Evolutionary conservation across 2,329 filamentous ascomycete species (phyloP).

Genomic region (Arthroderma sp.): DNA sequence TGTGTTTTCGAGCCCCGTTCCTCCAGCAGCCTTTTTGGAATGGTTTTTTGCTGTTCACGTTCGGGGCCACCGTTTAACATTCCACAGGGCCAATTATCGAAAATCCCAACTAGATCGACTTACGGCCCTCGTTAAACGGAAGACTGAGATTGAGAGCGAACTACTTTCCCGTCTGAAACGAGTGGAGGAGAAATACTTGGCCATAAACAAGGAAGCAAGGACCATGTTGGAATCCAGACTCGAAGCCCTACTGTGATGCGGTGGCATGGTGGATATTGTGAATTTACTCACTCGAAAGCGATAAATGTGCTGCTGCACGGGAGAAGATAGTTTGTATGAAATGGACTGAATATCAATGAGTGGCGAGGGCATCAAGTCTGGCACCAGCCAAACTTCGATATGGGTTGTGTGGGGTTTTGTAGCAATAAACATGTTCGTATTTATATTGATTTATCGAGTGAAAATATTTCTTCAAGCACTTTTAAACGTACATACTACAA

Average conservation of each 20-base stretch:
- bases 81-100: conserved; percentile 7
- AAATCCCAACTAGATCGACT: conserved; percentile 8
- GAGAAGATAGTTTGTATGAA: too few species aligned
- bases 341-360: too few species aligned
- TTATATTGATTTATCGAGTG: too few species aligned
- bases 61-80: background rate
- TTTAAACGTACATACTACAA: too few species aligned
- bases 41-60: background rate
- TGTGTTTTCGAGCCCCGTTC: background rate
- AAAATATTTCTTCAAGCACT: too few species aligned
- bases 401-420: too few species aligned
- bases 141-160: conserved; percentile 11
- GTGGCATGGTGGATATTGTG: too few species aligned
- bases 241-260: background rate
- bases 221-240: background rate
- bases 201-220: conserved; percentile 1
- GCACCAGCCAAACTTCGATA: too few species aligned
- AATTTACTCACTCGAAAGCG: too few species aligned
- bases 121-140: conserved; percentile 9
- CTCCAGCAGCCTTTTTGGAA: background rate
- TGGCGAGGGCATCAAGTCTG: too few species aligned
- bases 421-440: too few species aligned
- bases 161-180: conserved; percentile 7
- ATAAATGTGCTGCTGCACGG: too few species aligned
- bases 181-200: conserved; percentile 6